Evolutionary conservation across 345 rosid species (phyloP).

Genomic region (Cardamine occulta): DNA sequence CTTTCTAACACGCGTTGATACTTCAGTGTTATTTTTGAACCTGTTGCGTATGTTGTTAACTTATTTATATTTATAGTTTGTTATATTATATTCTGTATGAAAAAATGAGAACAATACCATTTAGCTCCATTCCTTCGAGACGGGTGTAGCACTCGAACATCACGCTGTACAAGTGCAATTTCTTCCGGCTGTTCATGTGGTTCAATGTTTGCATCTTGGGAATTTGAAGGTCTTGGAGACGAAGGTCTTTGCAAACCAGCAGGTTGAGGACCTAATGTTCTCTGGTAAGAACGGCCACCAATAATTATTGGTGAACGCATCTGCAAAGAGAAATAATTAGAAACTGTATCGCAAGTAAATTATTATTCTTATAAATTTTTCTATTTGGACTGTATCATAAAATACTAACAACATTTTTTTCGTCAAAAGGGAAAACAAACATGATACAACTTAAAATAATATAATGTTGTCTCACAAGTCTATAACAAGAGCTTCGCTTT

Average conservation of each 20-base stretch:
- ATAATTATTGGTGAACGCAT: not conserved
- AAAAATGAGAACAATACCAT: constrained; percentile 14
- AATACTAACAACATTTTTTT: too few relatives aligned
- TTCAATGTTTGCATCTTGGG: not conserved
- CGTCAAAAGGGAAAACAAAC: too few relatives aligned
- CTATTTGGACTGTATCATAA: too few relatives aligned
- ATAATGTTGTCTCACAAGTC: too few relatives aligned
- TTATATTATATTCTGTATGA: not conserved
- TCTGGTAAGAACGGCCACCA: not conserved
- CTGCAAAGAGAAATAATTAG: not conserved
- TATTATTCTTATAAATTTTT: too few relatives aligned
- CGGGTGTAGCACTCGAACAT: constrained; percentile 1
- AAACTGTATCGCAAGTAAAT: too few relatives aligned
- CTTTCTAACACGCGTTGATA: not conserved
- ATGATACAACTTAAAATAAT: too few relatives aligned
- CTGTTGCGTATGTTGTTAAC: not conserved
- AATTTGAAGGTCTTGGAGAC: not conserved
- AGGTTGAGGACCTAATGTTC: not conserved
- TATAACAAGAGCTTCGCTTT: too few relatives aligned
- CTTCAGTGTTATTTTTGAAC: not conserved
- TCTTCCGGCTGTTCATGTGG: not conserved
- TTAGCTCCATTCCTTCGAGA: constrained; percentile 16
- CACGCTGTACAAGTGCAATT: not conserved
- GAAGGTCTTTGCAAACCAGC: not conserved
- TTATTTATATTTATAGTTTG: not conserved